A percentile compares a stretch with the other conserved stretches of the same genome.
These are phyloP conservation scores for Pseudozyma pruni DNA, from an alignment of 1,284 basidiomycete genomes.

Conservation along the genomic window DNA sequence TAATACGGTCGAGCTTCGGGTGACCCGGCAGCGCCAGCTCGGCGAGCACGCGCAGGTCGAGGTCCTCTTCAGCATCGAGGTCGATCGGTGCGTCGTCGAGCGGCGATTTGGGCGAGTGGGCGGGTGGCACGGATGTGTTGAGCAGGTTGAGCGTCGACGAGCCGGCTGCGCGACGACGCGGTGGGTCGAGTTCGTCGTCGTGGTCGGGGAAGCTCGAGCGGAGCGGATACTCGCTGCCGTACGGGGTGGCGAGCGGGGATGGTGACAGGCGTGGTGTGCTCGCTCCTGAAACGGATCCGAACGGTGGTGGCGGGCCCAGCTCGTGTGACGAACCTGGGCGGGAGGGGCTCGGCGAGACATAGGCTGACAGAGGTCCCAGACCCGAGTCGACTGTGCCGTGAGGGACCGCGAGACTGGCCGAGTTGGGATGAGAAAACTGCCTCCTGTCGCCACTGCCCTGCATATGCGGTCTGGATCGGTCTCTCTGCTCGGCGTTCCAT, in stretches of 20 bases:
- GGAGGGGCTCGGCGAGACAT: conserved; percentile 25
- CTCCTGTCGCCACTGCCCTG: not conserved
- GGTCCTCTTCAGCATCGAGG: conserved; percentile 76
- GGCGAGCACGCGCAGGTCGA: conserved; percentile 76
- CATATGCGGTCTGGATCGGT: conserved; percentile 2
- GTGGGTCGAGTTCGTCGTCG: conserved; percentile 10
- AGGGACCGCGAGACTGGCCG: conserved; percentile 14
- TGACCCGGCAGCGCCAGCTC: conserved; percentile 79
- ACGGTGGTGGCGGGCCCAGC: conserved; percentile 16
- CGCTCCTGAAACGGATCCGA: conserved; percentile 20
- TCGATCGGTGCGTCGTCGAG: conserved; percentile 65
- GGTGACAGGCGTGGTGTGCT: conserved; percentile 26
- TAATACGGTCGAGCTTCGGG: conserved; percentile 77
- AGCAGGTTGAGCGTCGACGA: conserved; percentile 41
- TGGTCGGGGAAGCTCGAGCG: conserved; percentile 5
- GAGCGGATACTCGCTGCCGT: conserved; percentile 15
- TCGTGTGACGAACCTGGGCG: conserved; percentile 32
- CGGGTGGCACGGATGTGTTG: conserved; percentile 10
- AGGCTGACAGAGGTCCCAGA: conserved; percentile 24
- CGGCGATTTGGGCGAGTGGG: conserved; percentile 25
- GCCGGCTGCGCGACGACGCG: conserved; percentile 1
- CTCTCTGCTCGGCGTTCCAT: conserved; percentile 10
- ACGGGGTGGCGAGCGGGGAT: conserved; percentile 24
- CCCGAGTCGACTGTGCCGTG: conserved; percentile 9
- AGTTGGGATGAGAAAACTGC: conserved; percentile 10